A percentile compares a stretch with the other conserved stretches of the same genome.
Conservation (phyloP, 371 early-diverging fungal genomes). For the Haplosporangium sp. region DNA sequence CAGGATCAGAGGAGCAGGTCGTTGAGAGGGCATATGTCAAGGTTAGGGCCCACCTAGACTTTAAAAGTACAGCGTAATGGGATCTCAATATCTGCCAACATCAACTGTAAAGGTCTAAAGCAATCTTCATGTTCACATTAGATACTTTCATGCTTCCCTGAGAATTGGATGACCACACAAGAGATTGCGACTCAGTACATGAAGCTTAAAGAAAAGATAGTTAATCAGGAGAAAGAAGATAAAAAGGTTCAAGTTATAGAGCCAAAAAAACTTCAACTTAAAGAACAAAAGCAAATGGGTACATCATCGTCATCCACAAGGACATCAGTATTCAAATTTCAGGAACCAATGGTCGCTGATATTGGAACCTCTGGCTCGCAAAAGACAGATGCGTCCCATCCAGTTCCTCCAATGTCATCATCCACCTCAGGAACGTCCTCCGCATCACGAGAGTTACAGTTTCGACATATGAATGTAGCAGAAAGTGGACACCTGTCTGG, state of each 20-base stretch:
- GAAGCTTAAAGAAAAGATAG: conserved; percentile 52
- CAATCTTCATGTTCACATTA: conserved; percentile 8
- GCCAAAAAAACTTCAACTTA: background rate
- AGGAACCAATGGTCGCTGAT: background rate
- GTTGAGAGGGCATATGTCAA: conserved; percentile 59
- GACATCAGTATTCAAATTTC: background rate
- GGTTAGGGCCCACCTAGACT: conserved; percentile 21
- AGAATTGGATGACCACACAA: conserved; percentile 60
- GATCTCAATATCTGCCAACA: no score
- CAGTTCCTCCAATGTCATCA: background rate
- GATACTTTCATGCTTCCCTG: conserved; percentile 62
- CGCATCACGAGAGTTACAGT: background rate
- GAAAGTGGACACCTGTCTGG: background rate
- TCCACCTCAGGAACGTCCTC: background rate
- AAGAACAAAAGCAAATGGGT: background rate
- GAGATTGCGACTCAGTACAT: conserved; percentile 63
- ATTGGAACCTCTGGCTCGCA: background rate
- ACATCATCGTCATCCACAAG: background rate
- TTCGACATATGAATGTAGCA: background rate
- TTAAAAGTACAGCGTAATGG: no score
- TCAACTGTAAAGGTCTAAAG: no score
- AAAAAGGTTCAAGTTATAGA: background rate
- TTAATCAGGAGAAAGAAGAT: conserved; percentile 6
- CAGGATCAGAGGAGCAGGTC: conserved; percentile 54
- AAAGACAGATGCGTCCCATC: background rate